Evolutionary conservation across 345 rosid genomes (phyloP), one percentile per base, ranked within the genome.

Genomic region (Pistacia atlantica): DNA sequence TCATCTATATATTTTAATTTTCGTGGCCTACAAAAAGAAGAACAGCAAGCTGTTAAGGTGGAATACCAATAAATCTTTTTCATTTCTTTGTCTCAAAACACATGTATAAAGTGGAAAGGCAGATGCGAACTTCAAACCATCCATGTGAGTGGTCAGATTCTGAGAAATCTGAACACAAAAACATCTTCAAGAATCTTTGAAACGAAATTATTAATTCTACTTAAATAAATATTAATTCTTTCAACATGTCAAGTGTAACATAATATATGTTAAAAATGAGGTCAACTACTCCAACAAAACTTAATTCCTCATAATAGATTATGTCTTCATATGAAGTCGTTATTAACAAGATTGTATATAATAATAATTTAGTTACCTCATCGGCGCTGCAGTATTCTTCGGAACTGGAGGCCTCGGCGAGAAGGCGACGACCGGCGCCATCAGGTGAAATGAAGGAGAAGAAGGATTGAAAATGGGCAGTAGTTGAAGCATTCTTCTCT

Each of bases 341-440:
- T 25, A 25, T 25, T 25, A 25, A 25, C 3, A 37, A 37, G 42
- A 42, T 42, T 42, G 45, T 8, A 42, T 42, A 1, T 42, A 37
- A 37, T 42, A 37, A 37, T 2, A 37, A 37, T 37, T 37, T 37
- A 0, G 5, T 56, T 71, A 85, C 92, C 90, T 87, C 77, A 11
- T 6, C 11, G 17, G 75, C 25, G 6, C 45, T 42, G 66, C 91
- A 91, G 48, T 79, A 78, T 1, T 67, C 80, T 3, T 73, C 56
- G 37, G 84, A 20, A 12, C 63, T 14, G 0, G 76, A 28, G 28
- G 80, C 78, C 25, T 80, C 90, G 12, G 97, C 85, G 1, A 93
- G 92, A 72, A 91, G 95, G 75, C 74, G 97, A 55, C 93, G 92
- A 72, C 74, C 82, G 71, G 73, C 54, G 46, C 78, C 81, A 22